Conservation (phyloP, 345 rosid genomes). For the Boechera stricta region DNA sequence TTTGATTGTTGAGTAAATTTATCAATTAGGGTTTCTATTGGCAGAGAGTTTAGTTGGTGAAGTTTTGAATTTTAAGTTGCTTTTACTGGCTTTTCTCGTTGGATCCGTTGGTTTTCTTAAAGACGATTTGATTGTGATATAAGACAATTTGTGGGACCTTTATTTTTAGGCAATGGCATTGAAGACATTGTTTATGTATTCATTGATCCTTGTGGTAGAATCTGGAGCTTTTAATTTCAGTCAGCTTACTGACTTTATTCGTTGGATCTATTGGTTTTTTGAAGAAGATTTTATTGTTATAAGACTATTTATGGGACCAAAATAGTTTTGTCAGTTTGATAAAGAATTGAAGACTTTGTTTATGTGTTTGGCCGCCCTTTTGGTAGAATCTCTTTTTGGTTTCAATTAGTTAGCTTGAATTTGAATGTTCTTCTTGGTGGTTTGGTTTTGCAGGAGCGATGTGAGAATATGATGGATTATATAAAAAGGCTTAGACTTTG, state of each 20-base stretch:
- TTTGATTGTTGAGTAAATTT: neutral
- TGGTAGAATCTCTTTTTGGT: neutral
- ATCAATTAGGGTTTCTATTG: constrained; percentile 16
- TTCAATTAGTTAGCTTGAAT: constrained; percentile 24
- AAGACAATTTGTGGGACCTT: constrained; percentile 39
- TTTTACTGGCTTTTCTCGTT: constrained; percentile 37
- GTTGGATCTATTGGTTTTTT: constrained; percentile 24
- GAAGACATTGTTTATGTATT: constrained; percentile 33
- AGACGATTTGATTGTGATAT: constrained; percentile 28
- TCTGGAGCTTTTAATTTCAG: constrained; percentile 32
- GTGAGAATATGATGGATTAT: constrained; percentile 93
- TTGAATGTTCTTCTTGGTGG: constrained; percentile 38
- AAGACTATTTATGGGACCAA: constrained; percentile 34
- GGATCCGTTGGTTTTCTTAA: constrained; percentile 32
- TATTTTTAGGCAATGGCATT: constrained; percentile 12
- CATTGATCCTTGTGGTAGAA: constrained; percentile 31
- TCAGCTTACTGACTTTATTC: constrained; percentile 29
- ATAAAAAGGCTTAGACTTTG: constrained; percentile 91
- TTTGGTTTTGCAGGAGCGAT: constrained; percentile 74
- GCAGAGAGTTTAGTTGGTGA: constrained; percentile 14
- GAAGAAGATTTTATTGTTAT: constrained; percentile 26
- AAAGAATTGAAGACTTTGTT: constrained; percentile 30
- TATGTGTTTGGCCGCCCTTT: constrained; percentile 19
- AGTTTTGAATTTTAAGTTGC: neutral
- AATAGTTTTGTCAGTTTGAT: constrained; percentile 35